A percentile compares a stretch with the other conserved stretches of the same genome.
Evolutionary conservation across 805 yeast genomes (phyloP).

Genomic region (Wickerhamiella kurtzmanii): DNA sequence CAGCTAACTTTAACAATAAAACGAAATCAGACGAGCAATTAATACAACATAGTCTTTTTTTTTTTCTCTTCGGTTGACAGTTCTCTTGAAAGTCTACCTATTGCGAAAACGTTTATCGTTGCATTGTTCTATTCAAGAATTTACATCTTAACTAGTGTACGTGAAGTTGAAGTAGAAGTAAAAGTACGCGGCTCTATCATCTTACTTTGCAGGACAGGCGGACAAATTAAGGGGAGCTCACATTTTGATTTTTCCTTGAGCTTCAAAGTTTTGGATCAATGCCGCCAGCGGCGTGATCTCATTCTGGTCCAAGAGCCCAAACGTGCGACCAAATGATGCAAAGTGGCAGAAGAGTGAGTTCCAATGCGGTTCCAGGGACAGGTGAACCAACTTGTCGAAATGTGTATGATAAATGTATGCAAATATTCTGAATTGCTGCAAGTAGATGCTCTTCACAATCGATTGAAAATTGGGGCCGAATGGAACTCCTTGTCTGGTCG

Average conservation of each 20-base stretch:
- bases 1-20: neutral
- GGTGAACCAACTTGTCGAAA: conserved; percentile 82
- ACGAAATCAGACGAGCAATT: neutral
- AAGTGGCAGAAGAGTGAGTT: conserved; percentile 94
- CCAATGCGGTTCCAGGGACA: conserved; percentile 94
- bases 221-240: neutral
- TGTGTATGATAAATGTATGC: conserved; percentile 93
- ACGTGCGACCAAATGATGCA: conserved; percentile 73
- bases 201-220: no score
- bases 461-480: conserved; percentile 76
- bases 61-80: neutral
- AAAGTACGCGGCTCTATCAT: no score
- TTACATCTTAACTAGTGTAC: no score
- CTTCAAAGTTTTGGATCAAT: conserved; percentile 65
- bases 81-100: no score
- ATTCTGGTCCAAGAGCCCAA: conserved; percentile 59
- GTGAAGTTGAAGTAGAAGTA: no score
- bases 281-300: conserved; percentile 71
- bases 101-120: no score
- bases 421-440: conserved; percentile 89
- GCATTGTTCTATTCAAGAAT: no score
- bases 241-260: conserved; percentile 60
- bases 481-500: conserved; percentile 77
- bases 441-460: conserved; percentile 73
- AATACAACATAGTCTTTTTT: neutral